A percentile compares a stretch with the other conserved stretches of the same genome.
Evolutionary conservation across 345 rosid genomes (phyloP).

Genomic region (Cochlearia excelsa): DNA sequence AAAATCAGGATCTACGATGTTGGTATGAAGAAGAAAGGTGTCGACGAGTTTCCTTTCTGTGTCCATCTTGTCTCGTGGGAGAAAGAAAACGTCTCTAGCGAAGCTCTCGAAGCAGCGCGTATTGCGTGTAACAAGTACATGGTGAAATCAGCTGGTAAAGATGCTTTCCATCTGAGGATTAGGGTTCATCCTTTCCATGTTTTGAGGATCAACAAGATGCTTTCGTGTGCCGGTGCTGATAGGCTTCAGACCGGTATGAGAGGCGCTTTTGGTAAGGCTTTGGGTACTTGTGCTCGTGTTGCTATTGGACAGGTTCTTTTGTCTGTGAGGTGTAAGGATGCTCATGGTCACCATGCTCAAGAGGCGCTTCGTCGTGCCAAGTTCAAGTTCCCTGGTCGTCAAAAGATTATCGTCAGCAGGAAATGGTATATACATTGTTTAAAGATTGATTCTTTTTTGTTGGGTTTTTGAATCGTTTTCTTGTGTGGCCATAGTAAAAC

Average conservation of each 20-base stretch:
- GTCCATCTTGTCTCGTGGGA: constrained; percentile 85
- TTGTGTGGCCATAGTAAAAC: neutral
- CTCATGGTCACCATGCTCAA: constrained; percentile 62
- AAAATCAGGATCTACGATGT: constrained; percentile 76
- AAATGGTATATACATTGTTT: constrained; percentile 43
- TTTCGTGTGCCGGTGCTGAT: constrained; percentile 86
- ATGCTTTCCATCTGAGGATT: constrained; percentile 73
- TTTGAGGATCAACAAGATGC: constrained; percentile 77
- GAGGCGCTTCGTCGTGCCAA: constrained; percentile 82
- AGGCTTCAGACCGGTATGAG: constrained; percentile 85
- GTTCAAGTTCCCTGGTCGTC: constrained; percentile 80
- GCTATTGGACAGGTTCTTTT: constrained; percentile 79
- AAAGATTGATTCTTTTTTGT: no score
- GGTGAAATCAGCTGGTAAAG: constrained; percentile 72
- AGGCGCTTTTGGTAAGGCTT: constrained; percentile 79
- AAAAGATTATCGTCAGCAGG: constrained; percentile 78
- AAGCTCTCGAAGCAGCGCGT: constrained; percentile 75
- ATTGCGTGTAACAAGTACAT: constrained; percentile 82
- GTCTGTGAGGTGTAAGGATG: constrained; percentile 73
- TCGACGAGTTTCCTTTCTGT: constrained; percentile 76
- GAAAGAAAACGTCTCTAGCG: constrained; percentile 73
- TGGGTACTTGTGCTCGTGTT: constrained; percentile 68
- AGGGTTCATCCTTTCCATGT: constrained; percentile 83
- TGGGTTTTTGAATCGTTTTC: no score
- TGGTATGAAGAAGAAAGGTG: constrained; percentile 33